phyloP scores from a whole-genome alignment of 371 early-diverging fungal genomes.

The Mortierella sp. region DNA sequence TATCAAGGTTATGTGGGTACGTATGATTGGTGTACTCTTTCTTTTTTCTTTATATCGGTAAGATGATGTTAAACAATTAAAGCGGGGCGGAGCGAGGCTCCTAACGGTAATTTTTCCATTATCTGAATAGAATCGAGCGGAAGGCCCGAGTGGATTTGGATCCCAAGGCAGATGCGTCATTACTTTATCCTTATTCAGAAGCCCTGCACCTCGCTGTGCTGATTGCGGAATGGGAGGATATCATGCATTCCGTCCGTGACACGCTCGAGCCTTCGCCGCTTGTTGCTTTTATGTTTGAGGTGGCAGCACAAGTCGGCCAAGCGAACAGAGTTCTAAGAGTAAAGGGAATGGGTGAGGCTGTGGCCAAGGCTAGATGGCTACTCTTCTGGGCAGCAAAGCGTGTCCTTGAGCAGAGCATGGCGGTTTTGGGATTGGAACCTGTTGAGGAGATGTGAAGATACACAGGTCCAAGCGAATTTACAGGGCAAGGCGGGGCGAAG shows the following conservation, averaged over 20 bases:
- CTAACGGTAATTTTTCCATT: neutral
- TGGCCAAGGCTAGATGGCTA: constrained; percentile 64
- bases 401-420: constrained; percentile 31
- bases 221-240: constrained; percentile 86
- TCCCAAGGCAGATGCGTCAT: constrained; percentile 42
- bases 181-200: constrained; percentile 69
- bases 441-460: constrained; percentile 36
- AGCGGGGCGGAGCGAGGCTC: neutral
- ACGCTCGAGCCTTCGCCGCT: constrained; percentile 86
- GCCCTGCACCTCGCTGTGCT: constrained; percentile 73
- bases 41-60: neutral
- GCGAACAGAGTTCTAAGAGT: constrained; percentile 81
- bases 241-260: constrained; percentile 43
- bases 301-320: constrained; percentile 81
- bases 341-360: constrained; percentile 64
- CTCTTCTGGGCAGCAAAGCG: constrained; percentile 40
- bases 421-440: constrained; percentile 28
- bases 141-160: constrained; percentile 45
- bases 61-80: neutral
- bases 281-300: constrained; percentile 84
- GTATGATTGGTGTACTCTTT: neutral
- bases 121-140: constrained; percentile 69
- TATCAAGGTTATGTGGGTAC: constrained; percentile 41
- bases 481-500: neutral
- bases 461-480: no score